These are phyloP conservation scores for Tricholoma matsutake DNA, from an alignment of 768 basidiomycete species.

Conservation along the genomic window DNA sequence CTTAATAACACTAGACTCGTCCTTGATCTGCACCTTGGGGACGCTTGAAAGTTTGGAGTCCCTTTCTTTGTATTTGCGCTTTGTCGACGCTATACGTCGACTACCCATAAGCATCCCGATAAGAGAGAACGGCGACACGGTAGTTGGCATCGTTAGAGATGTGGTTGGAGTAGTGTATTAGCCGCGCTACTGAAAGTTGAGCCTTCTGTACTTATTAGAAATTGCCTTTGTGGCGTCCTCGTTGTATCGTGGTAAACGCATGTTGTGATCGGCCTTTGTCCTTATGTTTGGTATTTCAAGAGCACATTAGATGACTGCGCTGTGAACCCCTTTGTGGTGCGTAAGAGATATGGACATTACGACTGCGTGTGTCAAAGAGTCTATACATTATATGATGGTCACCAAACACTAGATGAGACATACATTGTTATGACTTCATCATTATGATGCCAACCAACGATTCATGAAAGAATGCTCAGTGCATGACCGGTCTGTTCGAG, in stretches of 20 bases:
- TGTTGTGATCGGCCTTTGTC: background rate
- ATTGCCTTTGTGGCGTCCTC: background rate
- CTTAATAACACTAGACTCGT: background rate
- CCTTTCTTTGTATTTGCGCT: conserved; percentile 3
- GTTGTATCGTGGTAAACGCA: conserved; percentile 3
- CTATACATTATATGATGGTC: too few relatives aligned
- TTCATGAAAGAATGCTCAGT: too few relatives aligned
- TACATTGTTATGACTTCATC: too few relatives aligned
- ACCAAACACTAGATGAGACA: too few relatives aligned
- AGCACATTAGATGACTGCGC: too few relatives aligned
- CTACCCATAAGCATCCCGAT: conserved; percentile 15
- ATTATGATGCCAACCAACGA: too few relatives aligned
- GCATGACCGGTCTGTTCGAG: too few relatives aligned
- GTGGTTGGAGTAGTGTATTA: background rate
- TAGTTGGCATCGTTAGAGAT: conserved; percentile 6
- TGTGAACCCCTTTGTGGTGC: too few relatives aligned
- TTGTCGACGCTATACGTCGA: conserved; percentile 7
- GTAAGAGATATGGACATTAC: too few relatives aligned
- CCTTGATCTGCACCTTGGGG: background rate
- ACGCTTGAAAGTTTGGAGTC: background rate
- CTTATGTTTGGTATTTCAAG: too few relatives aligned
- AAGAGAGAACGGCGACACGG: conserved; percentile 14
- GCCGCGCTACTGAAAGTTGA: background rate
- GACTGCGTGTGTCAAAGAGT: too few relatives aligned
- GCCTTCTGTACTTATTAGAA: background rate